A percentile compares a stretch with the other conserved stretches of the same genome.
Conservation (phyloP, 768 basidiomycete genomes). For the Podaxis mareebaensis region DNA sequence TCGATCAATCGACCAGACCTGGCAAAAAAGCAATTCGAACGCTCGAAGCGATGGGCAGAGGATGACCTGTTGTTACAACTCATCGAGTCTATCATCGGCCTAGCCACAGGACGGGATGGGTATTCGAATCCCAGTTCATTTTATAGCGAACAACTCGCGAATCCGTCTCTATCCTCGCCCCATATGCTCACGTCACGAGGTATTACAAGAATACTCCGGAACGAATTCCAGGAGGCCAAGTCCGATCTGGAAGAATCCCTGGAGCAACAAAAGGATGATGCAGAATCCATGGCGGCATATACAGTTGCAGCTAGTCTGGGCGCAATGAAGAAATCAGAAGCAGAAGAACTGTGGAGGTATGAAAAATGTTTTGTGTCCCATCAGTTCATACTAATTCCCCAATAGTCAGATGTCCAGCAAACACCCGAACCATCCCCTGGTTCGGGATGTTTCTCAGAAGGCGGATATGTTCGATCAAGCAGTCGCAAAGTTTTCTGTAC, state of each 20-base stretch:
- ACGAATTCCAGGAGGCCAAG: constrained; percentile 73
- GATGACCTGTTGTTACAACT: constrained; percentile 88
- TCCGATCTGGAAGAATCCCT: constrained; percentile 80
- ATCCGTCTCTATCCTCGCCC: constrained; percentile 73
- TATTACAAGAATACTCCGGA: constrained; percentile 74
- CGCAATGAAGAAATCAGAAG: constrained; percentile 56
- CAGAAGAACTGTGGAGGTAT: constrained; percentile 70
- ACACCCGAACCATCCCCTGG: constrained; percentile 70
- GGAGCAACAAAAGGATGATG: constrained; percentile 54
- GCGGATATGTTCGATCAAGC: constrained; percentile 62
- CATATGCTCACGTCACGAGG: constrained; percentile 80
- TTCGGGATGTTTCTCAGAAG: constrained; percentile 61
- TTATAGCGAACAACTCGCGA: constrained; percentile 82
- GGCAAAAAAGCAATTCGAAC: constrained; percentile 82
- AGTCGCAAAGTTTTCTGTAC: constrained; percentile 60
- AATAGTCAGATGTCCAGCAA: constrained; percentile 43
- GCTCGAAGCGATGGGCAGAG: constrained; percentile 83
- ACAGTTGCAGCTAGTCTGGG: constrained; percentile 65
- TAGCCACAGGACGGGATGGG: constrained; percentile 72
- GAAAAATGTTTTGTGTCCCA: constrained; percentile 25
- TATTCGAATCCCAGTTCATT: constrained; percentile 60
- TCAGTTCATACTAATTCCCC: constrained; percentile 17
- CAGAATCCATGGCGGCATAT: constrained; percentile 69
- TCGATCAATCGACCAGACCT: constrained; percentile 88
- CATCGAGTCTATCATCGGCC: constrained; percentile 81